These are phyloP conservation scores for Mortierella sp. DNA, from an alignment of 371 early-diverging fungal species.

Conservation along the genomic window DNA sequence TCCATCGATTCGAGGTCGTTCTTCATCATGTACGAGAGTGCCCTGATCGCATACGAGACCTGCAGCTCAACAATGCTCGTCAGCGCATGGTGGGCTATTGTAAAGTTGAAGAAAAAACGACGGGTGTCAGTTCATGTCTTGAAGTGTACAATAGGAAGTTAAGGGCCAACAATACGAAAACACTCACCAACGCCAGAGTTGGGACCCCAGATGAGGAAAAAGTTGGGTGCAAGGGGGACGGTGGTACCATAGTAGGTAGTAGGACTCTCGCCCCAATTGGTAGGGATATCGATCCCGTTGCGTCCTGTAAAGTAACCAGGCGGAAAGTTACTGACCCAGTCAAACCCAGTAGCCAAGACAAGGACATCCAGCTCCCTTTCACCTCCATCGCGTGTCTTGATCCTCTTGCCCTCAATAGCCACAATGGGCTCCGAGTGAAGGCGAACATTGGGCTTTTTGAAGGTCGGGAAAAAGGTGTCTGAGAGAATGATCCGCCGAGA, in stretches of 20 bases:
- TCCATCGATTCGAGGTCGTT: constrained; percentile 35
- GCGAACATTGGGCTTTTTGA: constrained; percentile 32
- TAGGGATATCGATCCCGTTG: constrained; percentile 32
- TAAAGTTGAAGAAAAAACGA: background rate
- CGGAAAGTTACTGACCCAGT: constrained; percentile 33
- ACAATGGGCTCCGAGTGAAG: constrained; percentile 28
- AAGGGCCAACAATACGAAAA: background rate
- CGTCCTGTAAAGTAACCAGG: constrained; percentile 28
- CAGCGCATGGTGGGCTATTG: constrained; percentile 33
- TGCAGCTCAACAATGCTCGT: constrained; percentile 41
- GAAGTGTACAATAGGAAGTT: too few species aligned
- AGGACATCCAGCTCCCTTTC: constrained; percentile 37
- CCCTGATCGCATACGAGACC: constrained; percentile 34
- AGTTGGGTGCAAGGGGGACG: constrained; percentile 43
- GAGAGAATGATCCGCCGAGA: constrained; percentile 41
- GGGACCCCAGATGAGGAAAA: constrained; percentile 53
- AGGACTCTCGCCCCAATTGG: constrained; percentile 38
- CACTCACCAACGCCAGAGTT: constrained; percentile 39
- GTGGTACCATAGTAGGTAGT: constrained; percentile 43
- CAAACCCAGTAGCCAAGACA: constrained; percentile 50
- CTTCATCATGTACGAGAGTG: constrained; percentile 55
- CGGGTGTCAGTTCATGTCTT: background rate
- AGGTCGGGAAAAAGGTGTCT: constrained; percentile 29
- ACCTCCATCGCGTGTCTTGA: constrained; percentile 34
- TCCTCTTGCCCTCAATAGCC: constrained; percentile 26